These are phyloP conservation scores for Penicillium sp. DNA, from an alignment of 2,329 filamentous ascomycete species.

Conservation along the genomic window DNA sequence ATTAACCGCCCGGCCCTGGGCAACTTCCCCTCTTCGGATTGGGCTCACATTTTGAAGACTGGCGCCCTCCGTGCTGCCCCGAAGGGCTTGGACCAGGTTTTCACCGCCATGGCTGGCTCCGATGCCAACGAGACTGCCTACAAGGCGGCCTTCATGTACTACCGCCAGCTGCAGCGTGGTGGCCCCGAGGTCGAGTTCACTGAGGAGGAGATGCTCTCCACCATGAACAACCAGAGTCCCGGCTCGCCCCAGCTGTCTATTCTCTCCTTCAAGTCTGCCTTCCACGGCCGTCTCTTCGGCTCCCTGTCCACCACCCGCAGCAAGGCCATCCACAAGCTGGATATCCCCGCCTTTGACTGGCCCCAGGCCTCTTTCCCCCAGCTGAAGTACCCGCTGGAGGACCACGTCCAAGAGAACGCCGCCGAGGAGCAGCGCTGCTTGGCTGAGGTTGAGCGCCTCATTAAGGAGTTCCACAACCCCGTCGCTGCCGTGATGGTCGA, in stretches of 20 bases:
- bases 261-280: conserved; percentile 81
- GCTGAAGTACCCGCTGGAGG: conserved; percentile 82
- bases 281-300: conserved; percentile 89
- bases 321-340: conserved; percentile 92
- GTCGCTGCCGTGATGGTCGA: conserved; percentile 81
- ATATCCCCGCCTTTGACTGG: conserved; percentile 95
- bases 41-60: conserved; percentile 69
- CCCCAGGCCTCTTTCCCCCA: conserved; percentile 82
- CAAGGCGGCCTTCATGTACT: conserved; percentile 95
- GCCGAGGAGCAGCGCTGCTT: conserved; percentile 76
- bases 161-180: conserved; percentile 75
- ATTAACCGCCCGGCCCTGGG: conserved; percentile 88
- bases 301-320: conserved; percentile 83
- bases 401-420: conserved; percentile 77
- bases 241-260: conserved; percentile 79
- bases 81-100: conserved; percentile 69
- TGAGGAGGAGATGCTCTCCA: conserved; percentile 66
- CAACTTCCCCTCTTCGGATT: conserved; percentile 85
- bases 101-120: conserved; percentile 83
- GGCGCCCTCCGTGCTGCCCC: conserved; percentile 81
- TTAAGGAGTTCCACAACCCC: conserved; percentile 73
- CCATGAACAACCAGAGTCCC: conserved; percentile 79
- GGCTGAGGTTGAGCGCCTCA: conserved; percentile 77
- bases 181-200: conserved; percentile 60
- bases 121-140: conserved; percentile 94